Evolutionary conservation across 331 rosid species (phyloP).

Genomic region (Stylosanthes scabra): DNA sequence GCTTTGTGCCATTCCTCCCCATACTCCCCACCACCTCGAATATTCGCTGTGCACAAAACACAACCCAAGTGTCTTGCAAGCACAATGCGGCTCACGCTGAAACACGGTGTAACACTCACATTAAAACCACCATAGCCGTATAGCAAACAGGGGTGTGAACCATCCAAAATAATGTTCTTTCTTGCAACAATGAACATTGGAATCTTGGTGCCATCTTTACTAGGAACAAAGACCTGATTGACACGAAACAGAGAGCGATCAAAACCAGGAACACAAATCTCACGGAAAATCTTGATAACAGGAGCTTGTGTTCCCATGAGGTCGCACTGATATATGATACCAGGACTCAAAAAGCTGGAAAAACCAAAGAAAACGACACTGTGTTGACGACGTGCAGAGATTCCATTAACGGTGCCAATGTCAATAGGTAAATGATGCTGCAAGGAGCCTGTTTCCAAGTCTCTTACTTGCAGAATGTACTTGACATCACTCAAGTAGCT

Average conservation of each 20-base stretch:
- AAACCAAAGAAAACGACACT: conserved; percentile 67
- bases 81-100: conserved; percentile 74
- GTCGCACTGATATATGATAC: conserved; percentile 82
- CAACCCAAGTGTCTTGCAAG: conserved; percentile 79
- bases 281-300: too few species aligned
- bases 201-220: conserved; percentile 87
- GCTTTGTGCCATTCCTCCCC: conserved; percentile 99
- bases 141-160: conserved; percentile 93
- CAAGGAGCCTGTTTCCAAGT: conserved; percentile 78
- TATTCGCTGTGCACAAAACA: conserved; percentile 86
- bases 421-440: conserved; percentile 83
- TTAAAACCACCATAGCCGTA: conserved; percentile 95
- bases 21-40: conserved; percentile 98
- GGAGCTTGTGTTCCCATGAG: too few species aligned
- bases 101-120: conserved; percentile 79
- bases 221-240: conserved; percentile 72
- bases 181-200: conserved; percentile 81
- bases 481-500: conserved; percentile 95
- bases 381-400: conserved; percentile 85
- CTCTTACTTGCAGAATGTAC: conserved; percentile 82
- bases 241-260: too few species aligned
- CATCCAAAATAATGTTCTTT: conserved; percentile 71
- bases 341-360: conserved; percentile 83
- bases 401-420: conserved; percentile 76
- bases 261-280: too few species aligned